Evolutionary conservation across 2,329 filamentous ascomycete species (phyloP).

Genomic region (Botrytis paeoniae): DNA sequence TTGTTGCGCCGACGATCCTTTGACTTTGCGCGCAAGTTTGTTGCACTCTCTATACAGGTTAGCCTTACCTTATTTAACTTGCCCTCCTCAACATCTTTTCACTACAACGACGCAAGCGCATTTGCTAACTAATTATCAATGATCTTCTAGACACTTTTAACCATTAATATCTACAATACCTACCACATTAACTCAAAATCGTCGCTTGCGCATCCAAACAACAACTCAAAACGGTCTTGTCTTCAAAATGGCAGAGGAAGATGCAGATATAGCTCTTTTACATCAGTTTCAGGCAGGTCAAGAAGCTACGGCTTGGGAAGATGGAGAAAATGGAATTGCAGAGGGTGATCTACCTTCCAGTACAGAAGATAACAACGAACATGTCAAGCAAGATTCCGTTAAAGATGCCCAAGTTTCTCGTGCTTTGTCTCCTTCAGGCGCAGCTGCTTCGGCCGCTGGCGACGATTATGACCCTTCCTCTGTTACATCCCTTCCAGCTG

Average conservation of each 20-base stretch:
- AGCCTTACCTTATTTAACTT: neutral
- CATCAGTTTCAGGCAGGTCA: slow-evolving; percentile 39
- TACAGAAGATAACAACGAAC: slow-evolving; percentile 39
- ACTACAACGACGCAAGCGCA: neutral
- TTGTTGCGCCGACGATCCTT: slow-evolving; percentile 10
- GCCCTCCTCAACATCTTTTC: neutral
- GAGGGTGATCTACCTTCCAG: slow-evolving; percentile 37
- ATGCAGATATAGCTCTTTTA: slow-evolving; percentile 40
- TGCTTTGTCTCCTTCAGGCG: slow-evolving; percentile 38
- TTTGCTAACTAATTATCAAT: neutral
- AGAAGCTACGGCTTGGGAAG: slow-evolving; percentile 36
- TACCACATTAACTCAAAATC: neutral
- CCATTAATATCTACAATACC: neutral
- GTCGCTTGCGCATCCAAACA: slow-evolving; percentile 2
- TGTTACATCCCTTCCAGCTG: slow-evolving; percentile 34
- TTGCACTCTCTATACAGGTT: neutral
- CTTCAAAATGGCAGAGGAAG: slow-evolving; percentile 38
- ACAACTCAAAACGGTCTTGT: slow-evolving; percentile 13
- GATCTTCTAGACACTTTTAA: neutral
- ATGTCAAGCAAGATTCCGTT: slow-evolving; percentile 39
- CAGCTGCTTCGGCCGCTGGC: slow-evolving; percentile 35
- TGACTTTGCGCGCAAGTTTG: slow-evolving; percentile 9
- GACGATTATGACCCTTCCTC: slow-evolving; percentile 38
- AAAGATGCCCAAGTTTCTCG: slow-evolving; percentile 40
- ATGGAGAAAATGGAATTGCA: slow-evolving; percentile 32